Conservation (phyloP, 2,329 filamentous ascomycete species). For the Diaporthe ilicicola region DNA sequence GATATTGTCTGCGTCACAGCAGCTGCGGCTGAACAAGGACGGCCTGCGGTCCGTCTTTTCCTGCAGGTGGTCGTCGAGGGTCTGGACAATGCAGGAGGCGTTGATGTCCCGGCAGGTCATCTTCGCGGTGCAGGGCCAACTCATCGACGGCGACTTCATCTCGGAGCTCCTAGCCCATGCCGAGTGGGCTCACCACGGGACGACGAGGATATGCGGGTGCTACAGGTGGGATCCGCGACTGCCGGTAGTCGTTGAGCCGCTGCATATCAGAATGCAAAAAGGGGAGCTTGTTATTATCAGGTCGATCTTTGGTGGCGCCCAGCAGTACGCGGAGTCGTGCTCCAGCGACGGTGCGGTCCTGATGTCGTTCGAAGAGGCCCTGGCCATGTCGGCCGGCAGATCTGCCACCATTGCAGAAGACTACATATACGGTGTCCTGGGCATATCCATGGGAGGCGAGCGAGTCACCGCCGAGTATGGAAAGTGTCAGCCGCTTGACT, state of each 20-base stretch:
- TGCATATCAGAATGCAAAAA: background rate
- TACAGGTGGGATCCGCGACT: background rate
- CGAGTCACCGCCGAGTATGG: background rate
- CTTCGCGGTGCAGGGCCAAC: background rate
- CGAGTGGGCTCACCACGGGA: background rate
- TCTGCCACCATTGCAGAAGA: background rate
- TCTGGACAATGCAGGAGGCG: constrained; percentile 7
- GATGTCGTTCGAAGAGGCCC: constrained; percentile 1
- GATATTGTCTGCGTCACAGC: background rate
- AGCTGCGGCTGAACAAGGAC: background rate
- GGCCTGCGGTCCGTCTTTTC: background rate
- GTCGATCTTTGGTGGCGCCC: background rate
- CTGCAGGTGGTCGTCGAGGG: background rate
- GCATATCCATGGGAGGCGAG: background rate
- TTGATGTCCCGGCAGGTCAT: background rate
- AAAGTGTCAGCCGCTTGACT: background rate
- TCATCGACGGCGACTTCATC: background rate
- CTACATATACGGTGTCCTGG: background rate
- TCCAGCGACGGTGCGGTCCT: background rate
- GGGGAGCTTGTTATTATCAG: background rate
- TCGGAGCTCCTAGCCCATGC: background rate
- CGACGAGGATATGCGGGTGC: background rate
- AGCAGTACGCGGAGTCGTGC: background rate
- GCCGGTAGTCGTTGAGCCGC: background rate
- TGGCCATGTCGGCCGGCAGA: background rate